These are phyloP conservation scores for Plasmodium sp. DNA, from an alignment of 169 alveolate species.

Conservation along the genomic window DNA sequence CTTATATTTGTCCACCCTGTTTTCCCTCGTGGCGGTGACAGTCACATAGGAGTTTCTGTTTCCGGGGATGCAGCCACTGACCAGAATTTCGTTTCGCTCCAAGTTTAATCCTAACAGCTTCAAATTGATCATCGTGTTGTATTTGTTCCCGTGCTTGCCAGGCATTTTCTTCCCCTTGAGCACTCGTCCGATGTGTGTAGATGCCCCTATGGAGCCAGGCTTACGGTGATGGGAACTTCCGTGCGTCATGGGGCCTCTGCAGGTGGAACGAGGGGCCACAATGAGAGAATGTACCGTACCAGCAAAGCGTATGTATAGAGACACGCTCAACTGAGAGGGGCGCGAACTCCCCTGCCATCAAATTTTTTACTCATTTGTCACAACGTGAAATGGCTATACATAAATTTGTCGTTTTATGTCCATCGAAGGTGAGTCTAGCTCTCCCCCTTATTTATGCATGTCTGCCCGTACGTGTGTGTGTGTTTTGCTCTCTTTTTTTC, in stretches of 20 bases:
- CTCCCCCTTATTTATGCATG: conserved; percentile 2
- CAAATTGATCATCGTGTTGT: conserved; percentile 85
- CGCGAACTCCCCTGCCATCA: background rate
- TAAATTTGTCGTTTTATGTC: background rate
- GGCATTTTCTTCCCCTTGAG: conserved; percentile 96
- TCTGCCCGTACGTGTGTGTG: background rate
- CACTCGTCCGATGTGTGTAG: conserved; percentile 95
- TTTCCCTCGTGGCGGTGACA: conserved; percentile 81
- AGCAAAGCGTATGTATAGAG: background rate
- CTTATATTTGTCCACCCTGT: conserved; percentile 63
- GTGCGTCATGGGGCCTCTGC: conserved; percentile 93
- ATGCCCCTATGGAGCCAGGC: conserved; percentile 95
- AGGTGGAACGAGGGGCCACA: background rate
- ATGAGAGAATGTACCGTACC: background rate
- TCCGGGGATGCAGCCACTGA: conserved; percentile 96
- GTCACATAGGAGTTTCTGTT: conserved; percentile 88
- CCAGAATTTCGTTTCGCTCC: conserved; percentile 89
- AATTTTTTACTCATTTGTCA: background rate
- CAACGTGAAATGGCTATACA: background rate
- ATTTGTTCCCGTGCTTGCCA: conserved; percentile 92
- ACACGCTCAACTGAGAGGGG: background rate
- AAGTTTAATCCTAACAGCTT: conserved; percentile 92
- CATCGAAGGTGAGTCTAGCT: background rate
- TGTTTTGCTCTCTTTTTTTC: background rate
- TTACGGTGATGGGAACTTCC: conserved; percentile 95